Evolutionary conservation across 1,284 basidiomycete genomes (phyloP).

Genomic region (Neotropicomus parvogracilis): DNA sequence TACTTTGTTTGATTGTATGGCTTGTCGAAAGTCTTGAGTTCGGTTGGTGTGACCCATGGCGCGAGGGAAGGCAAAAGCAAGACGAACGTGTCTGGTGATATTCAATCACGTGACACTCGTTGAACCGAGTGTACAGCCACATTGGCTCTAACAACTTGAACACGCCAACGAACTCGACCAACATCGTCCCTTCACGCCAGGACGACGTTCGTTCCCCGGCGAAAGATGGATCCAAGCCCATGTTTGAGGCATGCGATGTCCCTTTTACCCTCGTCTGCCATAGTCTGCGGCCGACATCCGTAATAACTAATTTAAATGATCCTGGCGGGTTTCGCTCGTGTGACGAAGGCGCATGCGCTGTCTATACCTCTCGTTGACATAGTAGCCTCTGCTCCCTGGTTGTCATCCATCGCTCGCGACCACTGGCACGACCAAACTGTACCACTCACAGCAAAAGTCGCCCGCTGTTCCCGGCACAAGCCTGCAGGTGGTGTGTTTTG

Average conservation of each 20-base stretch:
- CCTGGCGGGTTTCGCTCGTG: constrained; percentile 17
- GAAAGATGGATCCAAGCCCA: constrained; percentile 46
- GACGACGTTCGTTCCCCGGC: constrained; percentile 9
- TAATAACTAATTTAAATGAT: constrained; percentile 22
- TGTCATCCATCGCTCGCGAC: background rate
- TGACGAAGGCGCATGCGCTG: constrained; percentile 41
- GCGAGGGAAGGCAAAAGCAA: background rate
- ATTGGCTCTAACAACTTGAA: no score
- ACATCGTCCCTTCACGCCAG: no score
- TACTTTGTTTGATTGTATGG: constrained; percentile 47
- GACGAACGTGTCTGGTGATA: background rate
- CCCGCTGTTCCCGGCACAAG: constrained; percentile 42
- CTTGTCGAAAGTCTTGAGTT: constrained; percentile 57
- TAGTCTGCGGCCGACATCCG: constrained; percentile 62
- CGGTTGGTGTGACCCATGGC: constrained; percentile 51
- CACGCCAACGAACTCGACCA: no score
- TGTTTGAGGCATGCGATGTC: constrained; percentile 70
- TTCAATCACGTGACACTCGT: constrained; percentile 23
- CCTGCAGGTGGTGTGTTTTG: constrained; percentile 47
- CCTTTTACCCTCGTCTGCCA: constrained; percentile 55
- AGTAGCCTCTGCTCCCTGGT: constrained; percentile 48
- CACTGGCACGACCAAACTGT: background rate
- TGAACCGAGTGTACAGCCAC: background rate
- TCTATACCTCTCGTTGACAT: constrained; percentile 53
- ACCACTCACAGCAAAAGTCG: constrained; percentile 55